phyloP scores from a whole-genome alignment of 345 rosid genomes.

The Capsella bursapastoris region DNA sequence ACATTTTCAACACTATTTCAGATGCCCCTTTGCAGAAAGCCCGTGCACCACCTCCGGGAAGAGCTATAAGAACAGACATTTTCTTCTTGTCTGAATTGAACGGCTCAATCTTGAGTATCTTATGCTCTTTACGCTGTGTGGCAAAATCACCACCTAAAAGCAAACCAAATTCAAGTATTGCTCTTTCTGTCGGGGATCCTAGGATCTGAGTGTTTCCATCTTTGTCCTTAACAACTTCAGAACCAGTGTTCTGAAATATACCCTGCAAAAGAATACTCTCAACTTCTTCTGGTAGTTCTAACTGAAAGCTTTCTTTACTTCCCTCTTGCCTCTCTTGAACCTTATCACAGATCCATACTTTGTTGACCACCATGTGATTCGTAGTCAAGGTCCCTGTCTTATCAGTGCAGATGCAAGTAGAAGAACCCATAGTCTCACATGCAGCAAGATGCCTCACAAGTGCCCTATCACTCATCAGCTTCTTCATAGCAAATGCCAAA shows the following conservation, averaged over 20 bases:
- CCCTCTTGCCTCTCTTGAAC: slow-evolving; percentile 38
- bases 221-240: slow-evolving; percentile 70
- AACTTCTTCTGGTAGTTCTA: slow-evolving; percentile 50
- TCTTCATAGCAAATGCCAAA: slow-evolving; percentile 83
- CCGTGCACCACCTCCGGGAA: slow-evolving; percentile 52
- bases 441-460: slow-evolving; percentile 79
- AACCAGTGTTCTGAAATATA: slow-evolving; percentile 73
- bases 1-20: slow-evolving; percentile 64
- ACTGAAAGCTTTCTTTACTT: slow-evolving; percentile 37
- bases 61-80: slow-evolving; percentile 69
- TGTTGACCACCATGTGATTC: slow-evolving; percentile 64
- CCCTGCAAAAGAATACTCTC: slow-evolving; percentile 57
- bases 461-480: slow-evolving; percentile 73
- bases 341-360: slow-evolving; percentile 61
- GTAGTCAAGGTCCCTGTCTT: slow-evolving; percentile 76
- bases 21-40: slow-evolving; percentile 81
- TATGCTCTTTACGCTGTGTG: slow-evolving; percentile 55
- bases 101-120: slow-evolving; percentile 70
- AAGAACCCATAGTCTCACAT: slow-evolving; percentile 84
- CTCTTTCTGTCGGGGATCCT: slow-evolving; percentile 78
- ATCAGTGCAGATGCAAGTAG: slow-evolving; percentile 73
- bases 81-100: slow-evolving; percentile 78
- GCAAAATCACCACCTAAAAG: slow-evolving; percentile 62
- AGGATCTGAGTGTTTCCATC: slow-evolving; percentile 61
- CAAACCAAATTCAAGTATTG: slow-evolving; percentile 73